phyloP scores from a whole-genome alignment of 176 grass and related monocot species.

The Poa annua region DNA sequence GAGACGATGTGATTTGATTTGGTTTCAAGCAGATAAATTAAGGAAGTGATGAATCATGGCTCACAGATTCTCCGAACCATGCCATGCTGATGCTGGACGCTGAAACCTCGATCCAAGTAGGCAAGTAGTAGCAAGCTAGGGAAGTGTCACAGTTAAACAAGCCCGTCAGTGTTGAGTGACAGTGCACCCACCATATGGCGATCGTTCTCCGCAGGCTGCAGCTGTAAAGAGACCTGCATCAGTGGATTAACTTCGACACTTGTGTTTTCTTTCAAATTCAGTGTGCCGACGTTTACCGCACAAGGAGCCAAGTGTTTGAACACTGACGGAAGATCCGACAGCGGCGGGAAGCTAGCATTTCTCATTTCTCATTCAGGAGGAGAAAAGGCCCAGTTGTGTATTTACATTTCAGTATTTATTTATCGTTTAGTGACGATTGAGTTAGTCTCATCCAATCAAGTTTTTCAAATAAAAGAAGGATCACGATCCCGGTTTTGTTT shows the following conservation, averaged over 20 bases:
- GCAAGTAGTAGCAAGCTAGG: constrained; percentile 7
- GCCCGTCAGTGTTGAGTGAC: constrained; percentile 24
- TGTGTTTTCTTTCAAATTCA: not conserved
- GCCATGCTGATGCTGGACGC: not conserved
- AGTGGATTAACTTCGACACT: not conserved
- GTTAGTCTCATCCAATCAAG: not conserved
- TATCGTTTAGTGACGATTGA: not conserved
- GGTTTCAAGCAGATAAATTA: not conserved
- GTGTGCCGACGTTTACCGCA: constrained; percentile 7
- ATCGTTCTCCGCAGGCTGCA: constrained; percentile 27
- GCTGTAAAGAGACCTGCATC: constrained; percentile 40
- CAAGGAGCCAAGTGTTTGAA: not conserved
- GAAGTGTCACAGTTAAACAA: constrained; percentile 25
- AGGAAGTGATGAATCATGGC: not conserved
- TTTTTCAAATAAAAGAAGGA: not conserved
- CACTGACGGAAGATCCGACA: too few species aligned
- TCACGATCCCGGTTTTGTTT: not conserved
- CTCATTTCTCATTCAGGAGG: too few species aligned
- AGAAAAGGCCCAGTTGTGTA: too few species aligned
- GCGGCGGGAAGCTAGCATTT: too few species aligned
- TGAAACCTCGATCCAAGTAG: not conserved
- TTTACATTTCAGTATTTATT: not conserved
- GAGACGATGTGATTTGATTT: constrained; percentile 14
- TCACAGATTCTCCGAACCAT: constrained; percentile 26
- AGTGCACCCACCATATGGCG: constrained; percentile 40